phyloP scores from a whole-genome alignment of 2,329 filamentous ascomycete species.

The Venturia pyrina region DNA sequence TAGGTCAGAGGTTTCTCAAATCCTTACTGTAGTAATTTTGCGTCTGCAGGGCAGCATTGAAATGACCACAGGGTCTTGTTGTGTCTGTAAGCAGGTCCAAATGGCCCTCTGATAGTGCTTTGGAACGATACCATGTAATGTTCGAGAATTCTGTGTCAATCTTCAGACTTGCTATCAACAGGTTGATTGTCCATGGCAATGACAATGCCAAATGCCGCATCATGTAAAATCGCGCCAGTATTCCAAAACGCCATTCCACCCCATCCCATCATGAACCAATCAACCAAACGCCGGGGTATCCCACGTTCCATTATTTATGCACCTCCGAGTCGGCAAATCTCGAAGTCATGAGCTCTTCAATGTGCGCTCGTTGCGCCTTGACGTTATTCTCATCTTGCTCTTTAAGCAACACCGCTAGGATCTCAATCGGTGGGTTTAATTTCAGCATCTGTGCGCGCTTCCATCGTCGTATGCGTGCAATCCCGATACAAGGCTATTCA shows the following conservation, averaged over 20 bases:
- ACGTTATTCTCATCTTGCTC: conserved; percentile 50
- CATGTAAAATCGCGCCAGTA: not conserved
- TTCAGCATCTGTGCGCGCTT: conserved; percentile 72
- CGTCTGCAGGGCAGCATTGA: too few species aligned
- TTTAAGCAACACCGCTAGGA: conserved; percentile 72
- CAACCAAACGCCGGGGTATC: not conserved
- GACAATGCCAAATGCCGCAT: too few species aligned
- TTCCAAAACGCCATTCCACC: not conserved
- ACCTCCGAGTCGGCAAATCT: conserved; percentile 28
- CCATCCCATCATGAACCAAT: not conserved
- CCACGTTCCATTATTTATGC: not conserved
- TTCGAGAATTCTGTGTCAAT: too few species aligned
- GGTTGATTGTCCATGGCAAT: too few species aligned
- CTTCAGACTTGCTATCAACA: too few species aligned
- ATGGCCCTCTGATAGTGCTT: too few species aligned
- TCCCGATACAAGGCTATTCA: conserved; percentile 76
- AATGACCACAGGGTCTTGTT: too few species aligned
- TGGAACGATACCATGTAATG: too few species aligned
- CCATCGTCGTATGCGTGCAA: conserved; percentile 75
- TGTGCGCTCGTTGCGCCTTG: conserved; percentile 56
- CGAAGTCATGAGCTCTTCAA: conserved; percentile 55
- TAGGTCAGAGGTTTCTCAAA: too few species aligned
- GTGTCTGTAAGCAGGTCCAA: too few species aligned
- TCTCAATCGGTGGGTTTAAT: conserved; percentile 80
- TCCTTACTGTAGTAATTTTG: too few species aligned